Conservation (phyloP, 2,329 filamentous ascomycete species). For the Coleophoma eucalyptorum region DNA sequence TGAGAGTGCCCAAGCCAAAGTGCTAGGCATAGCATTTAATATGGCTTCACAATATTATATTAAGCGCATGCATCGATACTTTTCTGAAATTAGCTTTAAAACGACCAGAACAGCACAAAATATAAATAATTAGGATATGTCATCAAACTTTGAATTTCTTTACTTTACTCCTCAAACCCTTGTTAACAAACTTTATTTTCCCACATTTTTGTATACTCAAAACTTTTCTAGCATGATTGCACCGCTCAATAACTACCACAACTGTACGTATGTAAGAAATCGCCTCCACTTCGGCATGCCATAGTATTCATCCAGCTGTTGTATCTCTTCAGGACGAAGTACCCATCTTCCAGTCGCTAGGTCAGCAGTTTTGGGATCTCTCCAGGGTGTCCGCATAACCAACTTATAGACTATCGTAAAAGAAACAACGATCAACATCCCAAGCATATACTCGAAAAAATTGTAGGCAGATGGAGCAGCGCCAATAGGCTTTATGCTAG, state of each 20-base stretch:
- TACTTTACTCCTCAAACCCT: too few species aligned
- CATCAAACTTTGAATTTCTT: too few species aligned
- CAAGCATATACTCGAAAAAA: constrained; percentile 12
- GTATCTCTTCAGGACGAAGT: constrained; percentile 5
- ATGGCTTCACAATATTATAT: too few species aligned
- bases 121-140: too few species aligned
- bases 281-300: not conserved
- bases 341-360: constrained; percentile 8
- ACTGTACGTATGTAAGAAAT: not conserved
- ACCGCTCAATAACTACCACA: not conserved
- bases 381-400: constrained; percentile 3
- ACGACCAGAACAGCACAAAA: too few species aligned
- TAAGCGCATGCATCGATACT: too few species aligned
- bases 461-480: constrained; percentile 2
- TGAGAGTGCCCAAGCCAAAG: too few species aligned
- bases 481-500: not conserved
- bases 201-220: too few species aligned
- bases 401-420: constrained; percentile 7
- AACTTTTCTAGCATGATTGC: too few species aligned
- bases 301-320: constrained; percentile 9
- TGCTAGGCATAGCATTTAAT: too few species aligned
- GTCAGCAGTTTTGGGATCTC: constrained; percentile 7
- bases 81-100: too few species aligned
- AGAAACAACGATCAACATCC: constrained; percentile 4
- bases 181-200: too few species aligned